These are phyloP conservation scores for Suaeda aralocaspica DNA, from an alignment of 148 eudicot species.

Conservation along the genomic window DNA sequence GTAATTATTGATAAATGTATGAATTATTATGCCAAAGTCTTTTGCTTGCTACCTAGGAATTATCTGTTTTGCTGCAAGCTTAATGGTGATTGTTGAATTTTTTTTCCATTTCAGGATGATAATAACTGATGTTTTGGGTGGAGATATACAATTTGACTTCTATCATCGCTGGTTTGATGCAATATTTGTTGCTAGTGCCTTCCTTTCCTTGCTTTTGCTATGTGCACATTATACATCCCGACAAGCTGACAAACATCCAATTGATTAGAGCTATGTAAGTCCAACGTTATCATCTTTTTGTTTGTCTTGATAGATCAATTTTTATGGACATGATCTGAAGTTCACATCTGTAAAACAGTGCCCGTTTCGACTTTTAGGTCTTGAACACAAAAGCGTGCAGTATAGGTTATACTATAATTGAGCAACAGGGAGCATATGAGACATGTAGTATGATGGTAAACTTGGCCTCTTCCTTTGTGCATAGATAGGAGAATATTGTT, in stretches of 20 bases:
- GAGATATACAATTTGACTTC: constrained; percentile 95
- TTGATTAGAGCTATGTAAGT: constrained; percentile 30
- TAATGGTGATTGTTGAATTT: background rate
- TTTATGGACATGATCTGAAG: background rate
- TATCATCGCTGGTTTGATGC: constrained; percentile 99
- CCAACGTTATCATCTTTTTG: background rate
- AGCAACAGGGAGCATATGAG: background rate
- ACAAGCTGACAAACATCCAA: constrained; percentile 89
- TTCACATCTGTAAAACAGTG: background rate
- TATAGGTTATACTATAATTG: background rate
- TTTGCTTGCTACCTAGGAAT: background rate
- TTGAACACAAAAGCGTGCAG: background rate
- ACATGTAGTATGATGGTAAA: background rate
- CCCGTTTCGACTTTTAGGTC: background rate
- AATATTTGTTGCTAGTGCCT: constrained; percentile 93
- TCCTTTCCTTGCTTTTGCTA: constrained; percentile 87
- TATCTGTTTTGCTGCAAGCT: background rate
- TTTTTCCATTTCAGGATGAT: constrained; percentile 67
- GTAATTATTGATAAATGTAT: no score
- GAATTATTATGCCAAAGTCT: no score
- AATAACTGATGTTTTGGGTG: constrained; percentile 97
- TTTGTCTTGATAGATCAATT: background rate
- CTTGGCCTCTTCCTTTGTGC: background rate
- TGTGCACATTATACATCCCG: constrained; percentile 97
- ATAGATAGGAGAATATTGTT: background rate